phyloP scores from a whole-genome alignment of 2,329 filamentous ascomycete genomes.

The Cryphonectria nitschkei region DNA sequence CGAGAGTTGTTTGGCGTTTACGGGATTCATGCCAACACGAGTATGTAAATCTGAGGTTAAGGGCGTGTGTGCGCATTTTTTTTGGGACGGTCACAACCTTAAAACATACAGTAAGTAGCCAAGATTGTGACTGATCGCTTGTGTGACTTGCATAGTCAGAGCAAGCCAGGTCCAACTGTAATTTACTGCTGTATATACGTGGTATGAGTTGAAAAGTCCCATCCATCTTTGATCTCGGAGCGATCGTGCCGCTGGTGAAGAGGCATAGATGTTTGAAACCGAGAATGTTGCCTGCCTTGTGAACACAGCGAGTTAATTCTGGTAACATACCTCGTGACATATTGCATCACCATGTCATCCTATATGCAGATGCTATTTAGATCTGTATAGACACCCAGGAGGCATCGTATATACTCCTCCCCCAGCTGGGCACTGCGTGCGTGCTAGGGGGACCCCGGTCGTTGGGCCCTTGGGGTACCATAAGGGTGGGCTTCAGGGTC shows the following conservation, averaged over 20 bases:
- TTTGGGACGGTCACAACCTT: neutral
- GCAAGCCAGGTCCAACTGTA: neutral
- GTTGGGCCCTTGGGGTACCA: neutral
- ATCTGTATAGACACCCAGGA: neutral
- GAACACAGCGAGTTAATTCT: neutral
- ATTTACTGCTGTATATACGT: neutral
- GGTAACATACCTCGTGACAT: neutral
- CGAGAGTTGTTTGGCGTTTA: conserved; percentile 22
- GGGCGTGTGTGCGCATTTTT: neutral
- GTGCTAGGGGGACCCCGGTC: no score
- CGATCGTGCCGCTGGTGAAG: neutral
- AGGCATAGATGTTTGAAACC: neutral
- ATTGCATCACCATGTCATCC: neutral
- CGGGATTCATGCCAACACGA: neutral
- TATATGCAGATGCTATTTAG: neutral
- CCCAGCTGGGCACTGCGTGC: no score
- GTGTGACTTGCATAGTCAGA: neutral
- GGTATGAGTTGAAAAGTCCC: no score
- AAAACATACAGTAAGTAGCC: neutral
- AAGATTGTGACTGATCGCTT: neutral
- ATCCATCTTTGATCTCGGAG: no score
- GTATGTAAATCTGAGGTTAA: neutral
- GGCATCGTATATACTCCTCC: neutral
- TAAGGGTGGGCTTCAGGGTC: neutral
- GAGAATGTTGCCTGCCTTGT: neutral